Evolutionary conservation across 306 rosid species (phyloP), one percentile per base, ranked within the genome.

Genomic region (Cicer arietinum): DNA sequence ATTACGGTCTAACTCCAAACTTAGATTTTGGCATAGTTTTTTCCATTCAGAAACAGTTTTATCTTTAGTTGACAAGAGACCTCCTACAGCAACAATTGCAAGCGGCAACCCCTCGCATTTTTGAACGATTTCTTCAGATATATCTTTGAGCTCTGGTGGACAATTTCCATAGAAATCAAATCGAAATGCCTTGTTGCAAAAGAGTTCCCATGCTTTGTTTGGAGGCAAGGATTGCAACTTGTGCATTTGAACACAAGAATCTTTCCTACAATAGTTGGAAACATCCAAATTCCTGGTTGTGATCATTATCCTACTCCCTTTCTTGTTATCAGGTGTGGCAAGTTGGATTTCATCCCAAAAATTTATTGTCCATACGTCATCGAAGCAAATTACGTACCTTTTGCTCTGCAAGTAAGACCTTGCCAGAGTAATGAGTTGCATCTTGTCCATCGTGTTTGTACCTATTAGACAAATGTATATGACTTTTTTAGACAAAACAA

Each of bases 201-300:
- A 16, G 22, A 52, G 58, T 52, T 52, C 58, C 62, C 70, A 62
- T 47, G 79, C 70, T 54, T 54, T 54, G 37, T 54, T 54, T 54
- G 60, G 60, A 17, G 37, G 1, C 60, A 54, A 54, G 60, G 8
- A 10, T 12, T 48, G 48, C 37, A 74, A 20, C 2, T 42, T 7
- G 7, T 42, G 77, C 39, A 72, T 25, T 16, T 18, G 77, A 56
- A 42, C 77, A 20, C 0, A 40, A 9, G 56, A 74, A 18, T n/a
- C 43, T 62, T 74, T 62, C 62, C 52, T 74, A 52, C 56, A 74
- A 35, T 6, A 48, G 12, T 74, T 13, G 2, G 79, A 61, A 74
- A 62, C 79, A 7, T 37, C 20, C 51, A 16, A 10, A 37, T 14
- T 7, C 44, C 79, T 74, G 8, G 79, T 62, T 54, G 60, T 54